Evolutionary conservation across 257 asterid genomes (phyloP), one percentile per base, ranked within the genome.

Genomic region (Cynanchum wilfordii): DNA sequence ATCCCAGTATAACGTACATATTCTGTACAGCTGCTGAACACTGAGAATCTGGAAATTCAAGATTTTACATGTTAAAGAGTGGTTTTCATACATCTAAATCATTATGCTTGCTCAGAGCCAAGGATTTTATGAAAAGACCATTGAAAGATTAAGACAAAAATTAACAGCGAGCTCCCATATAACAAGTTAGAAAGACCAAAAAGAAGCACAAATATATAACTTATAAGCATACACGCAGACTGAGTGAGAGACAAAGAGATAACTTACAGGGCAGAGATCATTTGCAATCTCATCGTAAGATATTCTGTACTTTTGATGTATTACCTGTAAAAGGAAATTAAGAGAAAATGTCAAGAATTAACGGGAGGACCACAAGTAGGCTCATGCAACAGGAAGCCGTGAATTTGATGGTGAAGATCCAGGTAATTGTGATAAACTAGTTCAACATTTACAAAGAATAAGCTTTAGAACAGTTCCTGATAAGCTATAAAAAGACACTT

Each of bases 21-120:
- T 92, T 87, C 98, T 87, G 94, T 95, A 88, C 76, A 95, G 90
- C 88, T 95, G 99, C 85, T 95, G 99, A 79, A 92, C 97, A 50
- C 97, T 89, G 66, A 95, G 88, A 82, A 92, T 88, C 99, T 92
- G 96, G 25, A 73, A 71, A 66, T 67, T 56, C 77, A 79, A 73
- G 49, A 79, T 30, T 73, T 64, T 52, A 55, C 67, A 69, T 60
- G 64, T 72, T 73, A 82, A 83, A 75, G 15, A 66, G 33, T 29
- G 11, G 9, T 36, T 64, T 13, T 13, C 47, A 8, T 5, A 5
- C 16, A 60, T 17, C n/a, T 30, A 52, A 4, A 0, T 54, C 47
- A 5, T 5, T 30, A 56, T 56, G 29, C 51, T 33, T 38, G 33
- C 50, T 44, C 42, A 56, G 6, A 64, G 57, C 19, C 13, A 56